Evolutionary conservation across 306 rosid species (phyloP), one percentile per base, ranked within the genome.

Genomic region (Herpetospermum pedunculosum): DNA sequence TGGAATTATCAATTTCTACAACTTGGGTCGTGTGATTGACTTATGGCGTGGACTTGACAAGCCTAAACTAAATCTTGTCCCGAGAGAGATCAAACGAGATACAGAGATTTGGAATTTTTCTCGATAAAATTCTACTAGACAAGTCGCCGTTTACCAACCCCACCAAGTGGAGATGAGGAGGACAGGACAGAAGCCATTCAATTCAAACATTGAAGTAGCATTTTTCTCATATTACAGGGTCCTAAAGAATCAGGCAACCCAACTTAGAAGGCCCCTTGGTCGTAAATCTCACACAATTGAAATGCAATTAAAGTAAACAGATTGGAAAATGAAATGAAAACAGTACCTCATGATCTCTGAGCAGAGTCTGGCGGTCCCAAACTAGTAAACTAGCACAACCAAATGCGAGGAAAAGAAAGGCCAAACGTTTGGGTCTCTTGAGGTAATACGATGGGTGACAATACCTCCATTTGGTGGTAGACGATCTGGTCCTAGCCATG

Each of bases 361-460:
- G 80, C 19, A 94, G 80, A 58, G 88, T 94, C 77, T 94, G 99
- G 55, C 97, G 99, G 72, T 94, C 99, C 99, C 99, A 94, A 7
- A 94, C 84, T 54, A 94, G 2, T 34, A 94, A 77, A 77, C 82
- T 70, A 43, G 67, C 86, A n/a, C 80, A 85, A 52, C 87, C 95
- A 35, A 91, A 94, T 15, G 81, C 85, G 16, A 94, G 84, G 88
- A 94, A 83, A n/a, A 94, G 92, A 82, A 94, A 60, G 74, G 99
- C 96, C 67, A 91, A 62, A 49, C 97, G 91, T 80, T 89, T 87
- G 16, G 99, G 99, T 15, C 99, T 83, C 89, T 89, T 91, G 26
- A 94, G 86, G 75, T 94, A 94, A 81, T 94, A 91, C 55, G 89
- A 78, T 2, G 97, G 97, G 50, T 94, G 70, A 28, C 91, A 94